These are phyloP conservation scores for Saksenaea oblongispora DNA, from an alignment of 371 early-diverging fungal species.

Conservation along the genomic window DNA sequence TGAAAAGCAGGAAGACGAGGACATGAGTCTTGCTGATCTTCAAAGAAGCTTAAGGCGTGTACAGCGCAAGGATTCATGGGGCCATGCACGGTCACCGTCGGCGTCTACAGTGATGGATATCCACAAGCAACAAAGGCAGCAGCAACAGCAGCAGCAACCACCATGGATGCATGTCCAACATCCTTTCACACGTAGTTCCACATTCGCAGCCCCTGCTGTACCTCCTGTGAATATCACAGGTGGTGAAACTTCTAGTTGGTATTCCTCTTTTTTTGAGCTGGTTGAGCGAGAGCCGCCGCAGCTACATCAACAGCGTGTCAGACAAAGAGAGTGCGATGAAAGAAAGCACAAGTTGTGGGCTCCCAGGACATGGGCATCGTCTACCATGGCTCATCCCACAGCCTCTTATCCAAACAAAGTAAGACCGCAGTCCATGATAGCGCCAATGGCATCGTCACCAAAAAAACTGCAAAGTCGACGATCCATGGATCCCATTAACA, in stretches of 20 bases:
- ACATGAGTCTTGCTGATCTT: conserved; percentile 39
- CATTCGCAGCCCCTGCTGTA: conserved; percentile 29
- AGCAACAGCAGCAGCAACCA: conserved; percentile 9
- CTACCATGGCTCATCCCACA: neutral
- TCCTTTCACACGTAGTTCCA: neutral
- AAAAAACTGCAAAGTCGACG: neutral
- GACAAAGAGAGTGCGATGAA: neutral
- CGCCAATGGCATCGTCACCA: neutral
- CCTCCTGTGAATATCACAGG: conserved; percentile 20
- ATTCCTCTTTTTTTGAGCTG: neutral
- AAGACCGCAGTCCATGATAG: neutral
- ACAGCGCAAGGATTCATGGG: conserved; percentile 14
- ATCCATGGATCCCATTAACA: neutral
- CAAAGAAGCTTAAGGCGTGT: conserved; percentile 27
- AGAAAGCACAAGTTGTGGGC: neutral
- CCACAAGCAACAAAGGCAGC: conserved; percentile 9
- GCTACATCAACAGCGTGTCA: neutral
- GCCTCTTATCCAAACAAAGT: neutral
- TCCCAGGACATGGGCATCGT: neutral
- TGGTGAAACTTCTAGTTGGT: neutral
- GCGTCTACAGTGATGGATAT: neutral
- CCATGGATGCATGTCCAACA: neutral
- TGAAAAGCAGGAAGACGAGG: conserved; percentile 29
- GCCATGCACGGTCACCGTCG: neutral
- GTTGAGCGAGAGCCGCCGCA: neutral